These are phyloP conservation scores for Fusarium transvaalense DNA, from an alignment of 2,329 filamentous ascomycete genomes.

Conservation along the genomic window DNA sequence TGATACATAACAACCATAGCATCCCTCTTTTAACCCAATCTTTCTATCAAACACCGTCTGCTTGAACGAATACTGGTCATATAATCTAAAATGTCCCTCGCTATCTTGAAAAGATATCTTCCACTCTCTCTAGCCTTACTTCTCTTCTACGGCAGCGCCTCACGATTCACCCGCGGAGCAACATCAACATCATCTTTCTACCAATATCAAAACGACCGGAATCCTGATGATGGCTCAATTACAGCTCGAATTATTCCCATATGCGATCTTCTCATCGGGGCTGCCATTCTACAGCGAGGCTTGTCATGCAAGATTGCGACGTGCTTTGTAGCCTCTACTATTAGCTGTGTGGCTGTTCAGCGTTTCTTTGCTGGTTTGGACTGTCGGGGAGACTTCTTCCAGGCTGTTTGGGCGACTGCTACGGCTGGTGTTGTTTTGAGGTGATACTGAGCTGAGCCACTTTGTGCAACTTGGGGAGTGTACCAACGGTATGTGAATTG, in stretches of 20 bases:
- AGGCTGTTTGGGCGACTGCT: constrained; percentile 24
- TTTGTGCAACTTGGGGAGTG: too few species aligned
- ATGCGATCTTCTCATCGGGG: constrained; percentile 17
- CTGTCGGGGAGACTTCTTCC: constrained; percentile 10
- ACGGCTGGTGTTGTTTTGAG: not conserved
- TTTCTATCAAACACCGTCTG: too few species aligned
- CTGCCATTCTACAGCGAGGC: constrained; percentile 9
- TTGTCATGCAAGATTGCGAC: constrained; percentile 14
- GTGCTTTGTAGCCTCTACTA: constrained; percentile 31
- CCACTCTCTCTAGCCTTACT: constrained; percentile 24
- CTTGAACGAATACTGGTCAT: not conserved
- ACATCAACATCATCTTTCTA: constrained; percentile 30
- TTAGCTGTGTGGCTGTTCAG: constrained; percentile 13
- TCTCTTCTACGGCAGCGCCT: constrained; percentile 38
- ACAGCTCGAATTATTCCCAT: constrained; percentile 19
- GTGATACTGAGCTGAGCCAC: too few species aligned
- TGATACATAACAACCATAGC: not conserved
- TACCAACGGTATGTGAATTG: too few species aligned
- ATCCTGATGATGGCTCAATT: constrained; percentile 20
- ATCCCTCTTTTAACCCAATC: accelerated
- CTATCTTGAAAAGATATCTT: not conserved
- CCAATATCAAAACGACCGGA: constrained; percentile 25
- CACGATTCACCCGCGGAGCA: constrained; percentile 28
- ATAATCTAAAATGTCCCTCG: not conserved
- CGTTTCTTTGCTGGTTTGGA: constrained; percentile 10